Conservation (phyloP, 1,284 basidiomycete genomes). For the Bondarzewia mesenterica region DNA sequence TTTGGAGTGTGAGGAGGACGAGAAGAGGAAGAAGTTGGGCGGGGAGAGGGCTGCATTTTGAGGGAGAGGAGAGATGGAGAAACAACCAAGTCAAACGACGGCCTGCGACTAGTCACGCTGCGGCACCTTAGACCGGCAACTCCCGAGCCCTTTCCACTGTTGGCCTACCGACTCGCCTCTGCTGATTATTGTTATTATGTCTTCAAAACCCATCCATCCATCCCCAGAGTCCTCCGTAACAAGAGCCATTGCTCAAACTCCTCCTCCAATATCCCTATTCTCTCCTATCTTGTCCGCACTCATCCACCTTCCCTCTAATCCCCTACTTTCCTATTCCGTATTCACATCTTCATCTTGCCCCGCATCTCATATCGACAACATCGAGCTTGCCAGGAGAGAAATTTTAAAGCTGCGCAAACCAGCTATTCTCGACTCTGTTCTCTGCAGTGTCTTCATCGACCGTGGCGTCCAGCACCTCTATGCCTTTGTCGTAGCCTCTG, state of each 20-base stretch:
- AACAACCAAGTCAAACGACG: slow-evolving; percentile 2
- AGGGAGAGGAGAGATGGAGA: slow-evolving; percentile 4
- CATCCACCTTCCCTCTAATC: slow-evolving; percentile 26
- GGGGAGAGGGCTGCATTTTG: slow-evolving; percentile 32
- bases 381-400: slow-evolving; percentile 49
- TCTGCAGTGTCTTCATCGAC: slow-evolving; percentile 40
- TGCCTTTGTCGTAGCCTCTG: slow-evolving; percentile 44
- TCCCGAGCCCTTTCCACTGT: too few relatives aligned
- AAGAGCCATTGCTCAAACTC: slow-evolving; percentile 21
- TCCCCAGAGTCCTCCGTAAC: slow-evolving; percentile 26
- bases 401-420: slow-evolving; percentile 32
- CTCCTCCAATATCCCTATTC: slow-evolving; percentile 25
- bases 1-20: slow-evolving; percentile 47
- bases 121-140: too few relatives aligned
- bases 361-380: slow-evolving; percentile 27
- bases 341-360: slow-evolving; percentile 20
- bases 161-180: too few relatives aligned
- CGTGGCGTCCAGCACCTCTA: slow-evolving; percentile 36
- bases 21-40: slow-evolving; percentile 52
- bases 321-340: slow-evolving; percentile 37
- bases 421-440: slow-evolving; percentile 37
- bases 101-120: background rate
- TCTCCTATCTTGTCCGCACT: slow-evolving; percentile 26
- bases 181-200: too few relatives aligned
- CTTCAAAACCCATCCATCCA: slow-evolving; percentile 18